Base-by-base conservation (phyloP, 75 land plant genomes). In the Cupressus sempervirens region DNA sequence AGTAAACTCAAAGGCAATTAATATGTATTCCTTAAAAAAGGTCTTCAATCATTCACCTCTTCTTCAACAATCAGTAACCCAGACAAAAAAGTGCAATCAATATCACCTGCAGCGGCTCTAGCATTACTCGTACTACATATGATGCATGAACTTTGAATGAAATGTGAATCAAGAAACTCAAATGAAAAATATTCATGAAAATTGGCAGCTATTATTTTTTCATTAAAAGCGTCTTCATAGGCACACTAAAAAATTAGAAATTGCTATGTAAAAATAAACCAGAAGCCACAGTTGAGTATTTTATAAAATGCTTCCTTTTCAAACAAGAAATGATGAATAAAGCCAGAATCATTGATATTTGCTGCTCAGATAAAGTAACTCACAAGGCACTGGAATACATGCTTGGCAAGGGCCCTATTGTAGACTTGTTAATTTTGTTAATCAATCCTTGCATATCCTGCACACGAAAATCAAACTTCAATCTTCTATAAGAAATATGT, bases 381-480 rank as follows among this genome's bases (percentile, higher is more conserved):
- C 86, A 98, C 99, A 96, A 91, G 80, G 94, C 82, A 86, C 93
- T 93, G 72, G 98, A 92, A 77, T 98, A 98, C 83, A 86, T 90
- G 83, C 90, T 91, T 62, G 99, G 99, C 81, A 98, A 91, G 62
- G 99, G 99, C 79, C 95, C 93, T 54, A 98, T 90, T 43, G 95
- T 94, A 14, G 98, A 96, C 86, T 92, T 96, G 89, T 92, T 93
- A 23, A 98, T 96, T 88, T 96, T 98, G 90, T 93, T 96, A 46
- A 98, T 96, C 80, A 98, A 87, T 7, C 95, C 96, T 85, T 96
- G 99, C 93, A 98, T 98, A 84, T 98, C 98, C 99, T 98, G 99
- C 62, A 38, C 36, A 86, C 3, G 38, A 80, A 4, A 80, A 65
- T 7, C 35, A 67, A 30, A 77, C n/a, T 53, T 72, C 67, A 32